Evolutionary conservation across 2,329 filamentous ascomycete genomes (phyloP).

Genomic region (Zymoseptoria ardabiliae): DNA sequence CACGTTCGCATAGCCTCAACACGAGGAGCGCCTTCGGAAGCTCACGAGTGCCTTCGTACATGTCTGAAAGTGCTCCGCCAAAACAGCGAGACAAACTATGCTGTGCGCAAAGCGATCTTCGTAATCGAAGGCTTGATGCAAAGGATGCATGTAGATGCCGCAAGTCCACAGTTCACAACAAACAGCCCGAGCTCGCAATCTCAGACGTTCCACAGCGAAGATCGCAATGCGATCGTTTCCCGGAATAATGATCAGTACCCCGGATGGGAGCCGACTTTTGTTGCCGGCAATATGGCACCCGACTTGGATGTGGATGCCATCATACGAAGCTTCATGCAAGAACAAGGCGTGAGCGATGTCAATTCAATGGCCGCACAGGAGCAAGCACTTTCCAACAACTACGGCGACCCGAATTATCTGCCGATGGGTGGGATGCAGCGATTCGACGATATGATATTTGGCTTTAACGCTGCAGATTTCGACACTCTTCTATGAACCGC

Average conservation of each 20-base stretch:
- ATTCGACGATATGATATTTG: conserved; percentile 30
- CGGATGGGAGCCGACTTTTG: conserved; percentile 10
- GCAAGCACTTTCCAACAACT: not conserved
- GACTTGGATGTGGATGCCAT: conserved; percentile 38
- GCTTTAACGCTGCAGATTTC: conserved; percentile 28
- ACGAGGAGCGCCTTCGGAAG: conserved; percentile 34
- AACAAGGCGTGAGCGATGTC: conserved; percentile 13
- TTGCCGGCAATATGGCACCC: conserved; percentile 22
- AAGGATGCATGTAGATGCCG: conserved; percentile 32
- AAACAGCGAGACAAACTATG: conserved; percentile 46
- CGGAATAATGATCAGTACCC: not conserved
- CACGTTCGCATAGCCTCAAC: conserved; percentile 46
- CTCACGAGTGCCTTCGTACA: conserved; percentile 35
- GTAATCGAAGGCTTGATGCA: conserved; percentile 43
- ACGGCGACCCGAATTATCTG: not conserved
- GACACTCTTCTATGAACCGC: conserved; percentile 6
- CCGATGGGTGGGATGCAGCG: not conserved
- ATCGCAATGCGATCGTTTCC: not conserved
- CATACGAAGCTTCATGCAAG: conserved; percentile 36
- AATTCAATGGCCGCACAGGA: not conserved
- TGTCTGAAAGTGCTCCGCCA: conserved; percentile 43
- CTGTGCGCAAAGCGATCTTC: conserved; percentile 40
- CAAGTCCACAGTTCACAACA: not conserved
- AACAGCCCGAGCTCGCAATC: not conserved
- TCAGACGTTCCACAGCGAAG: not conserved